Evolutionary conservation across 106 monocot genomes (phyloP).

Genomic region (Triglochin maritima): DNA sequence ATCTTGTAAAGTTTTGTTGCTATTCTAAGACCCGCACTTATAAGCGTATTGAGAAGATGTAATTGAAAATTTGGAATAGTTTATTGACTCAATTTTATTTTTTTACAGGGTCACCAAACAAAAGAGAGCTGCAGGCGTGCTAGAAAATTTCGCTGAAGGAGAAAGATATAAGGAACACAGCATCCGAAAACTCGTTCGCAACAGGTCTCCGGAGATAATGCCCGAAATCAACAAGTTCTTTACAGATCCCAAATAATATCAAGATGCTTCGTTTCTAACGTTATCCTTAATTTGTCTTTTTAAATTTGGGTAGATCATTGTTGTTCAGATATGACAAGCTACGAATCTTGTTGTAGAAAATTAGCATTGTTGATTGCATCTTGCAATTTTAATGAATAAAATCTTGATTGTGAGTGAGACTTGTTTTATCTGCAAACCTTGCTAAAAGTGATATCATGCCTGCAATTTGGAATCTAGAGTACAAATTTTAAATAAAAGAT

Average conservation of each 20-base stretch:
- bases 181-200: constrained; percentile 19
- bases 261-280: not conserved
- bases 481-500: too few relatives aligned
- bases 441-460: too few relatives aligned
- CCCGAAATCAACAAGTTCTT: constrained; percentile 28
- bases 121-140: constrained; percentile 24
- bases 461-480: too few relatives aligned
- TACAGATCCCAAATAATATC: constrained; percentile 12
- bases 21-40: too few relatives aligned
- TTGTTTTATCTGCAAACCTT: too few relatives aligned
- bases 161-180: constrained; percentile 23
- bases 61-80: too few relatives aligned
- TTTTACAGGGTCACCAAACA: constrained; percentile 21
- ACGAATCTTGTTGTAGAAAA: too few relatives aligned
- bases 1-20: too few relatives aligned
- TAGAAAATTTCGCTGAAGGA: constrained; percentile 28
- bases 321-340: not conserved
- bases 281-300: not conserved
- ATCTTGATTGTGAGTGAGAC: too few relatives aligned
- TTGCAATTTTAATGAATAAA: too few relatives aligned
- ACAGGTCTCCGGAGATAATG: constrained; percentile 20
- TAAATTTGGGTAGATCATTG: not conserved
- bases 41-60: too few relatives aligned
- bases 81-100: not conserved
- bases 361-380: too few relatives aligned